Percentiles rank a stretch among this genome's conserved stretches.
Conservation (phyloP, 768 basidiomycete species). For the Zangia roseola region DNA sequence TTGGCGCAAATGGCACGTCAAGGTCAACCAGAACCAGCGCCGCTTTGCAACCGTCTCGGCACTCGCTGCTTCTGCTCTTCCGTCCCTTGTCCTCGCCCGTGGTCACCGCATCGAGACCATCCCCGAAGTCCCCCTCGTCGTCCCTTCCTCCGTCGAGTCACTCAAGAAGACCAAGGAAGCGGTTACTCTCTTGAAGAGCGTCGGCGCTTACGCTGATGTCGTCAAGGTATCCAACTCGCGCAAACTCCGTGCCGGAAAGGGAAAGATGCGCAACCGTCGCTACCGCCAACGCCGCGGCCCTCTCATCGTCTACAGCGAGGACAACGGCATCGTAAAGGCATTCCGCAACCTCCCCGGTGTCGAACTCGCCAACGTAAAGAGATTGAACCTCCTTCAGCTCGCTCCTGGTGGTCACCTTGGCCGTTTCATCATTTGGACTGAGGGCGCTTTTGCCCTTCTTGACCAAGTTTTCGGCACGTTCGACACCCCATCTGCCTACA, state of each 20-base stretch:
- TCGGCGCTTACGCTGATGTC: constrained; percentile 89
- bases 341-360: constrained; percentile 99
- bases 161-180: constrained; percentile 97
- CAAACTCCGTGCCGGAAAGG: constrained; percentile 95
- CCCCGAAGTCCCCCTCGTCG: constrained; percentile 93
- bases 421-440: constrained; percentile 99
- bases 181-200: constrained; percentile 85
- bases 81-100: constrained; percentile 94
- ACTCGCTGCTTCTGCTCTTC: constrained; percentile 95
- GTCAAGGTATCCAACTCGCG: constrained; percentile 97
- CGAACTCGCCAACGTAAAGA: constrained; percentile 90
- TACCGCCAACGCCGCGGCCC: constrained; percentile 98
- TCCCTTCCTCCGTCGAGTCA: constrained; percentile 76
- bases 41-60: constrained; percentile 98
- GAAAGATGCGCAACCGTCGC: constrained; percentile 95
- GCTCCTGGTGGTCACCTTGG: constrained; percentile 99
- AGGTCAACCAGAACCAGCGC: constrained; percentile 99
- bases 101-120: constrained; percentile 98
- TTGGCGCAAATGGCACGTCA: constrained; percentile 99
- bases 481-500: constrained; percentile 80
- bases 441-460: constrained; percentile 87
- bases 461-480: constrained; percentile 96
- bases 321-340: constrained; percentile 95
- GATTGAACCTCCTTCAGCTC: constrained; percentile 97
- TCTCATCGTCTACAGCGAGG: constrained; percentile 94